Evolutionary conservation across 306 rosid species (phyloP), one percentile per base, ranked within the genome.

Genomic region (Rubus idaeus): DNA sequence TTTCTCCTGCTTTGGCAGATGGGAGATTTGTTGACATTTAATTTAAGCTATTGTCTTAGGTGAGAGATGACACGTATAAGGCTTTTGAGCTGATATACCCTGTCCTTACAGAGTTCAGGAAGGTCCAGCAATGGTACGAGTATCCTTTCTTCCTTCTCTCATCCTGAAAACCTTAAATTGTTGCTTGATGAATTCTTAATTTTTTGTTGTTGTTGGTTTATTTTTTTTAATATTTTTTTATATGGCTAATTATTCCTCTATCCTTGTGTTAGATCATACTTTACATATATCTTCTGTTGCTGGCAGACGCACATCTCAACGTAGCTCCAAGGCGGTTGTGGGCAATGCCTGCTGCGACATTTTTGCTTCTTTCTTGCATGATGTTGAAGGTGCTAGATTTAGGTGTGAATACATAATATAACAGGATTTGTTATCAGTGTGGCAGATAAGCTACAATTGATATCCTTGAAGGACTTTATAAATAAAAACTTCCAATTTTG

Each of bases 11-110:
- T 10, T 17, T 61, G 26, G 47, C 8, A 8, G 8, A 40, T 68
- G 80, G 57, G 46, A 35, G 6, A 53, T 49, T 30, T 41, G 60
- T 16, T 51, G 17, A 46, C 16, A 23, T 71, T 11, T 30, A n/a
- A 7, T 40, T 41, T 56, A 53, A 66, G 23, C 73, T 45, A 41
- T 47, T 26, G 71, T 37, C 55, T 45, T 55, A 93, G 97, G 97
- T 93, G 83, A 91, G 96, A 78, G 96, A 92, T 35, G 96, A 90
- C 77, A 92, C 97, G 2, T 92, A 92, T 79, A 83, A 87, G 68
- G 97, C 97, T 44, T 92, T 92, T 76, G 96, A 92, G 82, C 88
- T 90, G 80, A 92, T 92, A 69, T 92, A 89, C 61, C 97, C 94
- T 0, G 96, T 92, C 73, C 94, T 92, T 66, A 87, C 90, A 9